These are phyloP conservation scores for Neurospora sp. DNA, from an alignment of 495 filamentous ascomycete genomes.

Conservation along the genomic window DNA sequence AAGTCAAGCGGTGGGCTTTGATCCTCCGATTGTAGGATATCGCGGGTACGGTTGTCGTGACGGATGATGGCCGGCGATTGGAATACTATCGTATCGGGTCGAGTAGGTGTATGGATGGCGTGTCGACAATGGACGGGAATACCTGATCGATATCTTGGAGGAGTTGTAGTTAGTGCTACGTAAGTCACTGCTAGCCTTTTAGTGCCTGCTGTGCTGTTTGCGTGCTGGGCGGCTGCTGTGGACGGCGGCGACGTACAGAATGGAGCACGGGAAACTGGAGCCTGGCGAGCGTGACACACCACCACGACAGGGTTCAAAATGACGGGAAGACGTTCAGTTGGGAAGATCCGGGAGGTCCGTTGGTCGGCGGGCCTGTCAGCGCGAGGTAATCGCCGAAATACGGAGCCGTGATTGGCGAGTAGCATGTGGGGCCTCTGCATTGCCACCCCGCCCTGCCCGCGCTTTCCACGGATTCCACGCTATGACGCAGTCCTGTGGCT, in stretches of 20 bases:
- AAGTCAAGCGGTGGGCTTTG: background rate
- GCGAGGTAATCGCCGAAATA: background rate
- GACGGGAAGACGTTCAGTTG: background rate
- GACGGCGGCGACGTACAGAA: background rate
- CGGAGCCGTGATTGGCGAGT: background rate
- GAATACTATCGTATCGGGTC: background rate
- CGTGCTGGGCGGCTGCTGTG: background rate
- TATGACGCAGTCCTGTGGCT: constrained; percentile 16
- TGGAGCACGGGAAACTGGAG: background rate
- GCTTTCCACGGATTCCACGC: background rate
- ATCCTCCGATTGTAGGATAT: background rate
- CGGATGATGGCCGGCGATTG: background rate
- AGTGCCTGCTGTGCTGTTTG: background rate
- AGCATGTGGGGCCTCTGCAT: background rate
- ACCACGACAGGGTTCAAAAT: background rate
- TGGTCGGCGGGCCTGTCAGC: background rate
- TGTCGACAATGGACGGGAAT: background rate
- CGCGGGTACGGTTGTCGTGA: background rate
- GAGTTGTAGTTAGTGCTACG: background rate
- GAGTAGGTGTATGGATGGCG: background rate
- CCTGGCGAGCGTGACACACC: background rate
- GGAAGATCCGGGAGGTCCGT: background rate
- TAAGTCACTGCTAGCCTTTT: background rate
- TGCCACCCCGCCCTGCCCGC: background rate
- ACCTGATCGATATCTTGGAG: background rate